Base-by-base conservation (phyloP, 2,329 filamentous ascomycete species). In the Hansfordia pulvinata region DNA sequence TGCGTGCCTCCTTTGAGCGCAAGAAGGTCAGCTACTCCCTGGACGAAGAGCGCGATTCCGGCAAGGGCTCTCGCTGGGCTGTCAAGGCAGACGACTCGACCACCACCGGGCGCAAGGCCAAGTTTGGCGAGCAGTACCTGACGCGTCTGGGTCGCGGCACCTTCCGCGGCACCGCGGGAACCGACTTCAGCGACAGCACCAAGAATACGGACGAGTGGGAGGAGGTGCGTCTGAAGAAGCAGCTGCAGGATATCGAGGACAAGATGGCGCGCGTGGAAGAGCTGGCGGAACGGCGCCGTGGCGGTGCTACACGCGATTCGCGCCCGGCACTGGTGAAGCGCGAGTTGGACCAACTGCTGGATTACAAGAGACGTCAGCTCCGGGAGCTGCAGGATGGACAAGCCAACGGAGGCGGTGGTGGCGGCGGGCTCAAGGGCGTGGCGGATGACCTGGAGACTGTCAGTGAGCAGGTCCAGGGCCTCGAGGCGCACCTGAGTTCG, bases 21-120 rank as follows among this genome's bases (percentile, higher is more conserved):
- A 93, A 92, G 48, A 75, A 93, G 52, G 96, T 98, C 49, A 85
- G 94, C 56, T 98, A 96, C 58, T 83, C 93, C 46, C 51, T 96
- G 33, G 84, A 92, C 51, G 78, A 79, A 43, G 70, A 79, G 35
- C 63, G 66, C 30, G 62, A 65, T 18, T 55, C 62, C n/a, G 58
- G 61, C 2, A 72, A 73, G 3, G 63, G 71, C 20, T 79, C 79
- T 34, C 74, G 78, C 42, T 93, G 85, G 80, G 84, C 81, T 3
- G 69, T 73, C 34, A 73, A 78, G 35, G 71, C 76, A 25, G 81
- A 86, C 46, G 83, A 92, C 27, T 69, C 70, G 37, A 94, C 88
- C 0, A 58, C 69, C 19, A 90, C 84, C 1, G 86, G 88, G 31
- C 79, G 82, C 46, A 98, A 98, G 58, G 79, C 85, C 41, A 94